Evolutionary conservation across 2,329 filamentous ascomycete species (phyloP).

Genomic region (Ophiocordyceps unilateralis): DNA sequence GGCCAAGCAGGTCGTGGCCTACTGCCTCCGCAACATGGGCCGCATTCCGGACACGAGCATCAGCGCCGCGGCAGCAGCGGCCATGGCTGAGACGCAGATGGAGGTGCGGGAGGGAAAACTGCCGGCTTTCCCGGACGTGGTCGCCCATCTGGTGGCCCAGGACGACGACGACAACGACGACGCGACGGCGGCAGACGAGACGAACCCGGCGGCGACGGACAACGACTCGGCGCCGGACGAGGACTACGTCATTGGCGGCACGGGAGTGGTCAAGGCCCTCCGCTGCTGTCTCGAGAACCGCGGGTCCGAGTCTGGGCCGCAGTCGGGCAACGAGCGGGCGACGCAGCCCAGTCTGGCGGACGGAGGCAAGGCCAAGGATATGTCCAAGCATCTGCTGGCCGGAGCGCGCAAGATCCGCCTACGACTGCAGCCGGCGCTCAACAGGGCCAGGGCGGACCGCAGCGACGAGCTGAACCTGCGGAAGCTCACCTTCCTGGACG

Average conservation of each 20-base stretch:
- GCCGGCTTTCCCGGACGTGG: conserved; percentile 52
- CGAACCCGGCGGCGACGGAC: conserved; percentile 42
- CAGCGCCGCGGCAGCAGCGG: conserved; percentile 25
- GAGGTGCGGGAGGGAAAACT: conserved; percentile 12
- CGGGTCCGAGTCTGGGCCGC: conserved; percentile 44
- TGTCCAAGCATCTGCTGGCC: conserved; percentile 77
- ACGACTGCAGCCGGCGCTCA: conserved; percentile 67
- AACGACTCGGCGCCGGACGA: conserved; percentile 63
- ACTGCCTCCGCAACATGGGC: conserved; percentile 85
- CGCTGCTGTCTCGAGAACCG: conserved; percentile 79
- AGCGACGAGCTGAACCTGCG: conserved; percentile 64
- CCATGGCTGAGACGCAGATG: conserved; percentile 20
- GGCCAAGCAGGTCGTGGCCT: conserved; percentile 87
- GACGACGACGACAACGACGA: conserved; percentile 21
- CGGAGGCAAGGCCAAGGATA: conserved; percentile 60
- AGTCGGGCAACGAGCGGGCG: conserved; percentile 16
- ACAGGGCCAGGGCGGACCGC: conserved; percentile 50
- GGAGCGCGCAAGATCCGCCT: conserved; percentile 79
- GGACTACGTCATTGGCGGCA: conserved; percentile 91
- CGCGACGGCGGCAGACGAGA: conserved; percentile 26
- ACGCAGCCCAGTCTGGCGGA: conserved; percentile 21
- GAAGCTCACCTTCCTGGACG: conserved; percentile 72
- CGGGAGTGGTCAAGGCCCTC: conserved; percentile 85
- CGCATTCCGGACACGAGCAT: conserved; percentile 51
- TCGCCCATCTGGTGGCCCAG: conserved; percentile 69